Conservation (phyloP, 192 early-diverging fungal genomes). For the Entomortierella chlamydospora region DNA sequence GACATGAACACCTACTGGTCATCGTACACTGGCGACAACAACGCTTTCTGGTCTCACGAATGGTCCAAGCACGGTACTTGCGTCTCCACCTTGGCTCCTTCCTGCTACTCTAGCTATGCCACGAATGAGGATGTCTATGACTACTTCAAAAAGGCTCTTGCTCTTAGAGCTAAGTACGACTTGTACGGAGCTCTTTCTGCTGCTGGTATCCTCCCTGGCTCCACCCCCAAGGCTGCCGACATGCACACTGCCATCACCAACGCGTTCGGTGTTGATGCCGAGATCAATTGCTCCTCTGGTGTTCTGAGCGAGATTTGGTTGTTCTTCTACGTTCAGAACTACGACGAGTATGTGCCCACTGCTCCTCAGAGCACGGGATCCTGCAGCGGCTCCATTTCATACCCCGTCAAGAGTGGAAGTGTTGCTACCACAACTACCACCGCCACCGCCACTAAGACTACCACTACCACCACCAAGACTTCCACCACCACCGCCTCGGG, state of each 20-base stretch:
- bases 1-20: constrained; percentile 80
- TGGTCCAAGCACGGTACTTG: constrained; percentile 89
- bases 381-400: constrained; percentile 29
- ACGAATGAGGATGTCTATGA: constrained; percentile 66
- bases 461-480: neutral
- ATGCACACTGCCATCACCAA: constrained; percentile 58
- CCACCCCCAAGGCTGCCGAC: constrained; percentile 49
- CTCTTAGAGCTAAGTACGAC: constrained; percentile 68
- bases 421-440: neutral
- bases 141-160: constrained; percentile 67
- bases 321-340: constrained; percentile 31
- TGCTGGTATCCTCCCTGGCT: constrained; percentile 62
- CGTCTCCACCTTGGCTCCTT: constrained; percentile 71
- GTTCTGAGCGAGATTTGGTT: constrained; percentile 54
- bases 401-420: constrained; percentile 31
- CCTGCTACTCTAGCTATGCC: constrained; percentile 62
- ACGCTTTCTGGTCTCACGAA: constrained; percentile 86
- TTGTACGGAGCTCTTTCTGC: constrained; percentile 21
- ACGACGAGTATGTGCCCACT: constrained; percentile 47
- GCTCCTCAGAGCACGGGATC: constrained; percentile 35
- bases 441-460: neutral
- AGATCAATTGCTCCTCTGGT: constrained; percentile 48
- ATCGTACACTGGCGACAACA: constrained; percentile 80
- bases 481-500: constrained; percentile 21
- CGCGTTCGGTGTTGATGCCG: constrained; percentile 54